Percentiles rank a stretch among this genome's conserved stretches.
These are phyloP conservation scores for Tolypocladium cylindrosporum DNA, from an alignment of 2,329 filamentous ascomycete species.

Conservation along the genomic window DNA sequence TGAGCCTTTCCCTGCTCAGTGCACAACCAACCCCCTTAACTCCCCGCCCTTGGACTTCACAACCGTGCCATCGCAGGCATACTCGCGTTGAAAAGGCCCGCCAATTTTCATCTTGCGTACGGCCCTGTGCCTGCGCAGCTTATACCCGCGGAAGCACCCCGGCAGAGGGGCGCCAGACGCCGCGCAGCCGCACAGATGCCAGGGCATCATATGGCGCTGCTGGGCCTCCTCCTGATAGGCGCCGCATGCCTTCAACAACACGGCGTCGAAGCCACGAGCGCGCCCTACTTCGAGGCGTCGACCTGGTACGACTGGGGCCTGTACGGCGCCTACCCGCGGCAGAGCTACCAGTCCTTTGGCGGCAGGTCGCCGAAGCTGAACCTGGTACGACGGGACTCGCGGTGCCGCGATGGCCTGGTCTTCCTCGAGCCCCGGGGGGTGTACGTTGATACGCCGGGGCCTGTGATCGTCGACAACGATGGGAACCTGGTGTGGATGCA, in stretches of 20 bases:
- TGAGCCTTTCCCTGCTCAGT: background rate
- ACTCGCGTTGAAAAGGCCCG: background rate
- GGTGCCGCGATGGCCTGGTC: constrained; percentile 26
- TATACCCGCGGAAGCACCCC: background rate
- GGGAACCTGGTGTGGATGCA: constrained; percentile 36
- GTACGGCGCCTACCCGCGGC: constrained; percentile 11
- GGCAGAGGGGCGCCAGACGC: background rate
- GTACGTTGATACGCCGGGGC: constrained; percentile 24
- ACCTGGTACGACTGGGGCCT: constrained; percentile 13
- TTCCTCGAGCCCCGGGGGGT: constrained; percentile 27
- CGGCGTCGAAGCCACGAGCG: background rate
- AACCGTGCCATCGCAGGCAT: background rate
- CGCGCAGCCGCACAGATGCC: background rate
- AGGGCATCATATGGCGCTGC: background rate
- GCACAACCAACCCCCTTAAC: background rate
- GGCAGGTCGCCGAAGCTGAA: constrained; percentile 20
- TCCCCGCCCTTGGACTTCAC: background rate
- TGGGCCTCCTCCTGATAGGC: background rate
- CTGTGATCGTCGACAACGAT: constrained; percentile 31
- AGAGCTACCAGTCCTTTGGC: constrained; percentile 11
- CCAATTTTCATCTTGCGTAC: background rate
- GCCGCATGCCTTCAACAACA: background rate
- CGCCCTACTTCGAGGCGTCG: background rate
- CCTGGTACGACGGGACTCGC: constrained; percentile 14
- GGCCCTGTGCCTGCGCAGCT: background rate